Evolutionary conservation across 768 basidiomycete genomes (phyloP).

Genomic region (Mycena chlorophos): DNA sequence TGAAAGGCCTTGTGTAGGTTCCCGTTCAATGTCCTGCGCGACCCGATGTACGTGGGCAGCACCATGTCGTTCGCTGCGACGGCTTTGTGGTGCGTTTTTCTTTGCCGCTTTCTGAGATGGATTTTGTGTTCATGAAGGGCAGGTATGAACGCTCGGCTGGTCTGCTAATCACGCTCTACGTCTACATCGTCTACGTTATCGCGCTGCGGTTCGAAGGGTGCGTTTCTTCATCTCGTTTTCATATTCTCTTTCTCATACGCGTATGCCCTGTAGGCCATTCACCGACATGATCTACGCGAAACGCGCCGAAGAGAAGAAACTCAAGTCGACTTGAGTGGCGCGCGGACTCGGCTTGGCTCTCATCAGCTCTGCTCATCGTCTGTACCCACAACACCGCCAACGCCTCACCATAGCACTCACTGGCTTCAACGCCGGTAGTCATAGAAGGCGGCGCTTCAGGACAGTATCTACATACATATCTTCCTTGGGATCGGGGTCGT

Average conservation of each 20-base stretch:
- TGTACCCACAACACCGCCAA: neutral
- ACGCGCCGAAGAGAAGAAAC: constrained; percentile 40
- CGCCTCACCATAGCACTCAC: no score
- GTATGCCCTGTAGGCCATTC: constrained; percentile 54
- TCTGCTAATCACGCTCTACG: constrained; percentile 73
- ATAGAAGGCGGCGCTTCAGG: neutral
- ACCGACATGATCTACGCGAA: constrained; percentile 80
- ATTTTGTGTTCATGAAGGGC: neutral
- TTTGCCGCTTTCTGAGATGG: neutral
- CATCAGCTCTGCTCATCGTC: neutral
- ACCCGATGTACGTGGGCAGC: constrained; percentile 98
- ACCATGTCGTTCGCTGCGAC: constrained; percentile 86
- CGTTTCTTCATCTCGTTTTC: constrained; percentile 28
- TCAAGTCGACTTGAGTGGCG: constrained; percentile 25
- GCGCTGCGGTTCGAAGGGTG: constrained; percentile 91
- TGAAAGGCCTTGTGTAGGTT: constrained; percentile 50
- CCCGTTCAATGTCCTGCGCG: constrained; percentile 89
- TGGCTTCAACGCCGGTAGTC: neutral
- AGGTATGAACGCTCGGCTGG: constrained; percentile 90
- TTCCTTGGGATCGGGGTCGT: no score
- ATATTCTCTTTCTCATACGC: neutral
- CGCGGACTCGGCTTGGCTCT: neutral
- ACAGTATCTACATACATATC: no score
- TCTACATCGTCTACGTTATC: constrained; percentile 80
- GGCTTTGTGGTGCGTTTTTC: constrained; percentile 72